These are phyloP conservation scores for Agaricales sp. DNA, from an alignment of 1,284 basidiomycete species.

Conservation along the genomic window DNA sequence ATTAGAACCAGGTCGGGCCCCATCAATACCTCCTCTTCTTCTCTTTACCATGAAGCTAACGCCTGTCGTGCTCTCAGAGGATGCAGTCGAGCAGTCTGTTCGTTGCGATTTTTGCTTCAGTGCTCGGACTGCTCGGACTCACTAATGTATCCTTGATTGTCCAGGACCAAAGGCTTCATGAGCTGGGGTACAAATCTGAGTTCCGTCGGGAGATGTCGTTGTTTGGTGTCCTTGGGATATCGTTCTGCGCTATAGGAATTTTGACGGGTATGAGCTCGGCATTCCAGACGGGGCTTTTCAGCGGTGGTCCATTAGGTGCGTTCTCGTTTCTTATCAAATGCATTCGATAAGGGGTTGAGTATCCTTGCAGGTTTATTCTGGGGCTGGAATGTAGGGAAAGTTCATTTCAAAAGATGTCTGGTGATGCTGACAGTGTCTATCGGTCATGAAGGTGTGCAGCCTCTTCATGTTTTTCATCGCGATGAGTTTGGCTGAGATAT, in stretches of 20 bases:
- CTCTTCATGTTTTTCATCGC: slow-evolving; percentile 52
- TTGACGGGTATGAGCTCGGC: slow-evolving; percentile 50
- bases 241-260: slow-evolving; percentile 51
- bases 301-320: slow-evolving; percentile 41
- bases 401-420: not conserved
- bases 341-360: not conserved
- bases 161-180: slow-evolving; percentile 36
- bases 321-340: not conserved
- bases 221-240: slow-evolving; percentile 50
- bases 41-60: no score
- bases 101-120: not conserved
- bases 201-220: slow-evolving; percentile 50
- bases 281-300: slow-evolving; percentile 49
- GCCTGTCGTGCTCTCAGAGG: no score
- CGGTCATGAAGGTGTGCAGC: slow-evolving; percentile 35
- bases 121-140: not conserved
- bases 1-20: no score
- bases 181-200: slow-evolving; percentile 44
- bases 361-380: slow-evolving; percentile 34
- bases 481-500: slow-evolving; percentile 47
- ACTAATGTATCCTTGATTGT: not conserved
- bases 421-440: not conserved
- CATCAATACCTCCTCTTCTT: no score
- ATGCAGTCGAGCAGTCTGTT: not conserved
- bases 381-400: slow-evolving; percentile 48